Evolutionary conservation across 2,329 filamentous ascomycete species (phyloP).

Genomic region (Endothia cerciana): DNA sequence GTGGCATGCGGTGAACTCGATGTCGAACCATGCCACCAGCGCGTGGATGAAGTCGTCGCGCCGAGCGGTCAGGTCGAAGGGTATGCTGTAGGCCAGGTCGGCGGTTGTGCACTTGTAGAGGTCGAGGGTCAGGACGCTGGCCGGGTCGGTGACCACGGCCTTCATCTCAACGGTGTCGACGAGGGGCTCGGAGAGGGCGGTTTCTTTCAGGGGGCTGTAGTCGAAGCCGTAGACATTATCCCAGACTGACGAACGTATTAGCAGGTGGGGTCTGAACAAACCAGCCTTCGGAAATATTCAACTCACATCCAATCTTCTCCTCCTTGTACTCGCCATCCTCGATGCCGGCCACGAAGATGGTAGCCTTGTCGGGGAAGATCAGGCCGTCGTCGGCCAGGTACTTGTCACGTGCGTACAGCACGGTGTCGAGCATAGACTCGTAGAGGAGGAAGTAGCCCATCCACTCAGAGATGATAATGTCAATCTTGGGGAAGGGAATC

Average conservation of each 20-base stretch:
- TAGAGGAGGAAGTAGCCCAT: slow-evolving; percentile 99
- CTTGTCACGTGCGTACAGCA: slow-evolving; percentile 91
- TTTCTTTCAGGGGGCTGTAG: slow-evolving; percentile 91
- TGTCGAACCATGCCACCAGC: slow-evolving; percentile 98
- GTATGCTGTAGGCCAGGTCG: slow-evolving; percentile 82
- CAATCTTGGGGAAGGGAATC: slow-evolving; percentile 91
- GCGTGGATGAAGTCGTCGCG: slow-evolving; percentile 96
- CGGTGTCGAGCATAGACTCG: slow-evolving; percentile 98
- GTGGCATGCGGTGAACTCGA: slow-evolving; percentile 97
- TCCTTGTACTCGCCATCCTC: slow-evolving; percentile 99
- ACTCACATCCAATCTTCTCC: slow-evolving; percentile 98
- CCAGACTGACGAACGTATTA: slow-evolving; percentile 70
- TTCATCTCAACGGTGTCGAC: slow-evolving; percentile 98
- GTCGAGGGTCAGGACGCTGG: slow-evolving; percentile 83
- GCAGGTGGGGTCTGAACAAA: background rate
- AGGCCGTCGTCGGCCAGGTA: slow-evolving; percentile 86
- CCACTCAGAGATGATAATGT: slow-evolving; percentile 99
- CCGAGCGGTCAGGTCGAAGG: slow-evolving; percentile 76
- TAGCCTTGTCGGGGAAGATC: slow-evolving; percentile 99
- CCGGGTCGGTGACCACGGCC: slow-evolving; percentile 92
- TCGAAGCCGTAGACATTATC: slow-evolving; percentile 99
- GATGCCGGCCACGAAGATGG: slow-evolving; percentile 94
- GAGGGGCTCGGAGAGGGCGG: slow-evolving; percentile 90
- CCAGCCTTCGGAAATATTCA: background rate
- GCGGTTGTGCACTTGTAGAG: slow-evolving; percentile 85